A percentile compares a stretch with the other conserved stretches of the same genome.
Evolutionary conservation across 257 asterid species (phyloP).

Genomic region (Forsythia suspensa): DNA sequence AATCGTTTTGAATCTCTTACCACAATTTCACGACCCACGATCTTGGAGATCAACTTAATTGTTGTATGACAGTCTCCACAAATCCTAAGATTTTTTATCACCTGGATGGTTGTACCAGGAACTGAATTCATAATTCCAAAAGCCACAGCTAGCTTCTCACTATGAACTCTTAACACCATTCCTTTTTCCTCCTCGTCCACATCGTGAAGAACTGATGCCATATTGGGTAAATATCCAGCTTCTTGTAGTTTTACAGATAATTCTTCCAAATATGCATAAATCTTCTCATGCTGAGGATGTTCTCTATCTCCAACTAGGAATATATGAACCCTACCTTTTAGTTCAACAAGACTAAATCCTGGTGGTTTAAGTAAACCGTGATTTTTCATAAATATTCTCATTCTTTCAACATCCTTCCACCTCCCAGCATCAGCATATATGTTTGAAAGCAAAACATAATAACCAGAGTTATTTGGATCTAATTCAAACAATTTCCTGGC

Average conservation of each 20-base stretch:
- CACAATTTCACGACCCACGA: conserved; percentile 67
- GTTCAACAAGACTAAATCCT: conserved; percentile 80
- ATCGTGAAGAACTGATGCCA: conserved; percentile 73
- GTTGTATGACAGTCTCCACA: conserved; percentile 78
- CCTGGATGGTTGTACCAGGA: conserved; percentile 70
- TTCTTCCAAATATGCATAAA: conserved; percentile 61
- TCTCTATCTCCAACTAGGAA: conserved; percentile 74
- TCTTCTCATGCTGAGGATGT: conserved; percentile 66
- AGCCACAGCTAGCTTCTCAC: conserved; percentile 91
- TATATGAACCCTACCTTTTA: conserved; percentile 62
- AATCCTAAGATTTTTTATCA: conserved; percentile 78
- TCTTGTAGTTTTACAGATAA: conserved; percentile 62
- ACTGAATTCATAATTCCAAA: conserved; percentile 77
- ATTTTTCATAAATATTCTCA: conserved; percentile 59
- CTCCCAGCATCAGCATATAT: conserved; percentile 90
- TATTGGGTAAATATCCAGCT: conserved; percentile 66
- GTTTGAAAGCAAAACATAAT: conserved; percentile 76
- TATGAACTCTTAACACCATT: conserved; percentile 60
- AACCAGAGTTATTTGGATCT: conserved; percentile 77
- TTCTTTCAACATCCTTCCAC: conserved; percentile 83
- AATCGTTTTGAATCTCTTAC: conserved; percentile 88
- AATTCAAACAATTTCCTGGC: conserved; percentile 73
- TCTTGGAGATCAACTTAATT: conserved; percentile 66
- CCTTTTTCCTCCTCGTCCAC: conserved; percentile 89
- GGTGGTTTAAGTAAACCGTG: conserved; percentile 78